Conservation (phyloP, 192 early-diverging fungal genomes). For the Physocladia obscura region DNA sequence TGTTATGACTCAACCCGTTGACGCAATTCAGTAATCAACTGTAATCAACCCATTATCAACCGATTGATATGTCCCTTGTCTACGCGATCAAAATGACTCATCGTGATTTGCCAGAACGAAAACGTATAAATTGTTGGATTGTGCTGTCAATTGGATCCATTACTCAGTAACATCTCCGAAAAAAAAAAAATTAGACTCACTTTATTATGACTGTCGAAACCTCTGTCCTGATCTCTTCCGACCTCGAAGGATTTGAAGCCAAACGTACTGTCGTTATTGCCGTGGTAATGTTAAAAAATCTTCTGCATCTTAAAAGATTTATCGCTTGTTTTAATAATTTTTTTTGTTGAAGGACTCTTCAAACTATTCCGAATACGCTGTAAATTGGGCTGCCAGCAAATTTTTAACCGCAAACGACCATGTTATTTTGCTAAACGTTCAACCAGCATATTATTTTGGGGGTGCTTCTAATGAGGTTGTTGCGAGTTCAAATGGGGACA, state of each 20-base stretch:
- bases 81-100: no score
- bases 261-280: conserved; percentile 11
- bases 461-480: background rate
- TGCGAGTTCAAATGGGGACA: background rate
- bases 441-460: background rate
- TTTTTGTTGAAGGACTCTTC: conserved; percentile 21
- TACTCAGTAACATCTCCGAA: no score
- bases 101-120: no score
- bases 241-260: background rate
- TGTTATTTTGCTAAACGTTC: conserved; percentile 7
- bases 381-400: conserved; percentile 5
- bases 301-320: background rate
- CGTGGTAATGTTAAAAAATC: background rate
- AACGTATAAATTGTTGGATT: no score
- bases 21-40: no score
- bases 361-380: conserved; percentile 4
- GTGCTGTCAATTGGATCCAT: no score
- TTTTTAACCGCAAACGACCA: background rate
- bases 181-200: no score
- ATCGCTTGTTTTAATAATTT: background rate
- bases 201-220: no score
- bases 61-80: no score
- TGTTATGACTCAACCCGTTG: no score
- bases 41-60: no score
- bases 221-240: no score